Conservation (phyloP, 1,139 yeast genomes). For the Zygotorulaspora mrakii region DNA sequence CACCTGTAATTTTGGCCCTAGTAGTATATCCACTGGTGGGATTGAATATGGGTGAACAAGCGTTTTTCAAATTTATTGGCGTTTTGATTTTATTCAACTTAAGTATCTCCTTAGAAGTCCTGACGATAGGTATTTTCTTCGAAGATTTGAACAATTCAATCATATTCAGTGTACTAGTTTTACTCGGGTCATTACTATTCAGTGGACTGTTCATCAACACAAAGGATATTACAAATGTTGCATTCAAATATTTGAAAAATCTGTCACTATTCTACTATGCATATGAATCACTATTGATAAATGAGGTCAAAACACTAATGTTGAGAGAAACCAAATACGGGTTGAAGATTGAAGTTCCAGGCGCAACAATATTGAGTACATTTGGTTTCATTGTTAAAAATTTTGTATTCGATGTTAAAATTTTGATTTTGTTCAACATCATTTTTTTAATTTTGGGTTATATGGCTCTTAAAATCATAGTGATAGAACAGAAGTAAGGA, state of each 20-base stretch:
- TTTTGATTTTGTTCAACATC: conserved; percentile 48
- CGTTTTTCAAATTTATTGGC: conserved; percentile 66
- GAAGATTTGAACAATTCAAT: conserved; percentile 94
- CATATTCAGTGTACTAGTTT: conserved; percentile 75
- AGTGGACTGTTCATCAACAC: conserved; percentile 92
- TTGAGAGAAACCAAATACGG: conserved; percentile 88
- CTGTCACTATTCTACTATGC: conserved; percentile 92
- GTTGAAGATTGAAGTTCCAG: conserved; percentile 93
- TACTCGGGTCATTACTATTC: conserved; percentile 79
- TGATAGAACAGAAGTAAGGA: conserved; percentile 72
- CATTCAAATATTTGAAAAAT: conserved; percentile 74
- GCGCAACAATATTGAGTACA: conserved; percentile 91
- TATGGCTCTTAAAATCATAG: conserved; percentile 62
- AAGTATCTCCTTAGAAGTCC: conserved; percentile 78
- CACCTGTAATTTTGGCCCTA: conserved; percentile 78
- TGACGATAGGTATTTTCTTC: conserved; percentile 79
- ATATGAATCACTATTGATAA: conserved; percentile 85
- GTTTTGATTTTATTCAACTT: conserved; percentile 79
- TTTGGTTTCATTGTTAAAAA: conserved; percentile 89
- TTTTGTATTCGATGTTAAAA: conserved; percentile 58
- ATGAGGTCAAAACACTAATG: conserved; percentile 86
- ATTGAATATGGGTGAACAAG: conserved; percentile 69
- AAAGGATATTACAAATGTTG: conserved; percentile 42
- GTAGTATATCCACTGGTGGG: conserved; percentile 93
- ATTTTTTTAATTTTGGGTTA: conserved; percentile 67